Conservation (phyloP, 2,329 filamentous ascomycete genomes). For the Biscogniauxia sp. region DNA sequence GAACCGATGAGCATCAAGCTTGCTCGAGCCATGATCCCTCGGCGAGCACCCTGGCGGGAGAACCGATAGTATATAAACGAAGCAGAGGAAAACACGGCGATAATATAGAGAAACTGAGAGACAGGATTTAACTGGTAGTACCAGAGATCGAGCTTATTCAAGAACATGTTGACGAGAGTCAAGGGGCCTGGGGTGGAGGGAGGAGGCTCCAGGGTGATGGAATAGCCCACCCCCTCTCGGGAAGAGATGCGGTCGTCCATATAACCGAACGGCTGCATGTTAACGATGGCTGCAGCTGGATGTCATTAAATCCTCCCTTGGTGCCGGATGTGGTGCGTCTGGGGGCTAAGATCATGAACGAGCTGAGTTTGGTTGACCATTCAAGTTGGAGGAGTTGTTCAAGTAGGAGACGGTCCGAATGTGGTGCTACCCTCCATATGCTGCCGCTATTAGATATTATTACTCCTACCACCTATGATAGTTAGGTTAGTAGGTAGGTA, state of each 20-base stretch:
- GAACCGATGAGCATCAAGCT: conserved; percentile 8
- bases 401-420: too few relatives aligned
- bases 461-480: too few relatives aligned
- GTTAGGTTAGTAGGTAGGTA: too few relatives aligned
- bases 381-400: too few relatives aligned
- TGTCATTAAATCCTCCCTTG: too few relatives aligned
- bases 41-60: not conserved
- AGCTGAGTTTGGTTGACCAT: too few relatives aligned
- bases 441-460: too few relatives aligned
- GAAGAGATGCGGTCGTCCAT: not conserved
- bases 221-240: not conserved
- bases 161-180: not conserved
- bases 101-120: not conserved
- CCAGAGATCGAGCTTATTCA: not conserved
- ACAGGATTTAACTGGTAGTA: not conserved
- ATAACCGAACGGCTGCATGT: not conserved
- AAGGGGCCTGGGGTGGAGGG: too few relatives aligned
- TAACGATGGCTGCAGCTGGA: not conserved
- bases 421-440: too few relatives aligned
- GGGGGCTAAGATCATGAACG: too few relatives aligned
- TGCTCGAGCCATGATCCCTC: conserved; percentile 3
- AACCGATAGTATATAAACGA: not conserved
- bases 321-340: too few relatives aligned
- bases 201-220: not conserved
- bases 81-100: not conserved